Evolutionary conservation across 2,329 filamentous ascomycete genomes (phyloP), one percentile per base, ranked within the genome.

Genomic region (Alternaria longipes): DNA sequence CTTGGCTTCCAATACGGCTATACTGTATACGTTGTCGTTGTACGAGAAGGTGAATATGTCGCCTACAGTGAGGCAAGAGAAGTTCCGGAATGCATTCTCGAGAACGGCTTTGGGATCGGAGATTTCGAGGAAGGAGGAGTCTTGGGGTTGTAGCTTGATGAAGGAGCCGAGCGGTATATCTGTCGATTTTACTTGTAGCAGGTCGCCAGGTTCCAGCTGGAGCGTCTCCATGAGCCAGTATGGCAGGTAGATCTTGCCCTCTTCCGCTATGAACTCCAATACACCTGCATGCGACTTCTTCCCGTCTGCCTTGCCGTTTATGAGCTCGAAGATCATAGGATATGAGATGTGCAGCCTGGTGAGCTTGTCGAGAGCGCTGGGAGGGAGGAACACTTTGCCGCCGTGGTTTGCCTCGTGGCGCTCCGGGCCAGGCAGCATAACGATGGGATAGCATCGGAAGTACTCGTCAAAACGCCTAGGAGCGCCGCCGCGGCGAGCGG

Each of bases 151-250:
- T 8, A 99, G 87, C 81, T 99, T 99, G 83, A 99, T 96, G 79
- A 97, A 90, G 65, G 90, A 90, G 34, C 95, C 95, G 0, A 94
- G 89, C 52, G 94, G 92, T 16, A 99, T 87, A 42, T 97, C 94
- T 2, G 95, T 98, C 8, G 93, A 96, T 80, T 96, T 96, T 79
- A 97, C 90, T 81, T 99, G 94, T 4, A 99, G 86, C 72, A 99
- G 89, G 74, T 99, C 95, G 54, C 95, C 95, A 1, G 94, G 92
- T 60, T 98, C 94, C 57, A 99, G 88, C 2, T 87, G 83, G 5
- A 99, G 87, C 0, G 92, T 95, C 82, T 93, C 88, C 95, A 99
- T 98, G 83, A 98, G 91, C 93, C 95, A 99, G 79, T 94, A 93
- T 32, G 95, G 95, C 63, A 99, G 85, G 81, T 99, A 99, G 55